Base-by-base conservation (phyloP, 2,329 filamentous ascomycete species). In the Botrytis cinerea region DNA sequence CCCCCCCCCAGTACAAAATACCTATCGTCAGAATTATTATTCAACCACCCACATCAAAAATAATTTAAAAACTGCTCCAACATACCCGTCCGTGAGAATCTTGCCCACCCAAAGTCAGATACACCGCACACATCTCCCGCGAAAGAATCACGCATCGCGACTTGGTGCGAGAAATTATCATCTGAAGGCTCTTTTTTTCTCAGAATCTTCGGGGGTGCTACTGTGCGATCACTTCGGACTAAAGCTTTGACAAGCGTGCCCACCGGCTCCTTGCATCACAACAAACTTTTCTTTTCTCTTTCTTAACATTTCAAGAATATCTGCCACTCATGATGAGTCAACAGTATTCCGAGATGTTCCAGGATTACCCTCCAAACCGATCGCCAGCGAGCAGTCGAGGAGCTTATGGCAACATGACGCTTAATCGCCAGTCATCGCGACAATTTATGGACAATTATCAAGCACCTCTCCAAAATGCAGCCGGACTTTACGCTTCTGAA, bases 321-420 rank as follows among this genome's bases (percentile, higher is more conserved):
- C 48, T 69, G 67, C 73, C 74, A 63, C 62, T 75, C 75, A 83
- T 75, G 73, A 87, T 86, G 85, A 85, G 84, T 78, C 82, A 85
- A 78, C 87, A 88, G 80, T 87, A 87, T 73, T 85, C 87, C 82
- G 90, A 93, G 75, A 90, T 92, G 87, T 94, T 93, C 85, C 89
- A 92, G 84, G 91, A 93, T 78, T 92, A 92, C 78, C 83, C 87
- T 74, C 83, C 87, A 74, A 91, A 90, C 81, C 91, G 93, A 80
- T 93, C 92, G 76, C 93, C 93, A 57, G 91, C 89, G 80, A 90
- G 91, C 46, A 90, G 92, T 81, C 92, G 92, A 75, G 86, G 92
- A 75, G 86, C 85, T 73, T 88, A 87, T 78, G 87, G 88, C 79
- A 86, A 85, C 78, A 87, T 91, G 85, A 86, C 87, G 74, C 84